These are phyloP conservation scores for Arachis stenosperma DNA, from an alignment of 306 rosid species.

Conservation along the genomic window DNA sequence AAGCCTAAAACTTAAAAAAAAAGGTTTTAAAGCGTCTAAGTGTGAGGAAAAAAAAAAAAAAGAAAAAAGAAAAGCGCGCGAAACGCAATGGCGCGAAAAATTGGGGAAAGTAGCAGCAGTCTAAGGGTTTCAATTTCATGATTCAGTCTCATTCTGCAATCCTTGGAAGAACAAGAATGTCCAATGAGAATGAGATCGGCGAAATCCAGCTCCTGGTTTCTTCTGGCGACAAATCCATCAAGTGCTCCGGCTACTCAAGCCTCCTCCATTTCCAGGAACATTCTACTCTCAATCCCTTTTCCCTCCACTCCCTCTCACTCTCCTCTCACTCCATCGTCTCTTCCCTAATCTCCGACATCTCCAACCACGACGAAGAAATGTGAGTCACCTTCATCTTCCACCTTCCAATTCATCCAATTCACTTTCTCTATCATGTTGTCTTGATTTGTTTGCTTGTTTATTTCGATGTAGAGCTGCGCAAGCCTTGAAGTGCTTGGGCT, in stretches of 20 bases:
- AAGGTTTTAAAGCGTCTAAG: too few relatives aligned
- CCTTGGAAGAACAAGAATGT: slow-evolving; percentile 45
- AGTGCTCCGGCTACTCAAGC: slow-evolving; percentile 64
- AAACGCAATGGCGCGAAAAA: slow-evolving; percentile 48
- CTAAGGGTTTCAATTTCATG: slow-evolving; percentile 34
- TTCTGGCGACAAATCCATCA: slow-evolving; percentile 46
- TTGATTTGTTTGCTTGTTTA: neutral
- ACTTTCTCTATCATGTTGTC: neutral
- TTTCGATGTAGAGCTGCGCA: slow-evolving; percentile 55
- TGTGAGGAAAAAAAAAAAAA: too few relatives aligned
- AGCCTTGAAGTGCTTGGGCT: slow-evolving; percentile 87
- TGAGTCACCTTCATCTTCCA: slow-evolving; percentile 26
- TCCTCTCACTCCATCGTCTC: slow-evolving; percentile 44
- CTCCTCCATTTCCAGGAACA: slow-evolving; percentile 68
- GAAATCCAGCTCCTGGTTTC: slow-evolving; percentile 55
- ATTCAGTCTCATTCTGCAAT: neutral
- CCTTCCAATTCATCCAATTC: neutral
- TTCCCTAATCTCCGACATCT: slow-evolving; percentile 52
- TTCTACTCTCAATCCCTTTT: slow-evolving; percentile 45
- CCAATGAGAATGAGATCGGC: slow-evolving; percentile 52
- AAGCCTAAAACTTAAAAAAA: too few relatives aligned
- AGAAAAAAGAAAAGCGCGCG: neutral
- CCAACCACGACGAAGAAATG: slow-evolving; percentile 71
- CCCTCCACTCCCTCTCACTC: slow-evolving; percentile 54
- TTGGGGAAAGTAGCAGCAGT: neutral